These are phyloP conservation scores for Amanita exitialis DNA, from an alignment of 768 basidiomycete genomes.

Conservation along the genomic window DNA sequence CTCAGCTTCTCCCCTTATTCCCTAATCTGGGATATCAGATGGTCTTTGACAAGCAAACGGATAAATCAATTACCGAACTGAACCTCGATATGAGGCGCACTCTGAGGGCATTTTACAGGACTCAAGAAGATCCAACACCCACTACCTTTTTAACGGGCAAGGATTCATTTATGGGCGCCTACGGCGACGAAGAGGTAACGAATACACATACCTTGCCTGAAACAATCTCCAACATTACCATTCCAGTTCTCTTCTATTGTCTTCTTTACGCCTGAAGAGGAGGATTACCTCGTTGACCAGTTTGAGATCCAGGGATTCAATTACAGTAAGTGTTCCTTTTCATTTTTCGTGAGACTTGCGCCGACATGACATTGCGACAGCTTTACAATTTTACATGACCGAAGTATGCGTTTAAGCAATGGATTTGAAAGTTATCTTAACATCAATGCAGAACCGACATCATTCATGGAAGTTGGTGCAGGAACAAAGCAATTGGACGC, in stretches of 20 bases:
- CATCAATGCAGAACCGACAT: slow-evolving; percentile 26
- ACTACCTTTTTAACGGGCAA: slow-evolving; percentile 38
- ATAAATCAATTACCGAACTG: slow-evolving; percentile 41
- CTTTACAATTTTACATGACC: slow-evolving; percentile 55
- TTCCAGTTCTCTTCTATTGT: slow-evolving; percentile 49
- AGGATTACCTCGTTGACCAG: slow-evolving; percentile 62
- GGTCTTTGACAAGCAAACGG: slow-evolving; percentile 44
- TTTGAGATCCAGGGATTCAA: slow-evolving; percentile 48
- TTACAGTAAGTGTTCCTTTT: slow-evolving; percentile 36
- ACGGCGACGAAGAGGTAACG: slow-evolving; percentile 35
- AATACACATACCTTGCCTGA: background rate
- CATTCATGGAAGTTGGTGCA: slow-evolving; percentile 29
- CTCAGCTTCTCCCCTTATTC: slow-evolving; percentile 26
- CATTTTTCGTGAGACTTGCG: background rate
- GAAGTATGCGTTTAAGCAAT: slow-evolving; percentile 25
- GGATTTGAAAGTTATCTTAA: background rate
- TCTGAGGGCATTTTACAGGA: slow-evolving; percentile 46
- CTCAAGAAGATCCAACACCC: slow-evolving; percentile 45
- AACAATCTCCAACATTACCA: background rate
- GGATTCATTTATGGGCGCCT: slow-evolving; percentile 43
- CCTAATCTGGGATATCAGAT: slow-evolving; percentile 55
- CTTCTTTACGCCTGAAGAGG: slow-evolving; percentile 51
- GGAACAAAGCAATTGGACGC: slow-evolving; percentile 34
- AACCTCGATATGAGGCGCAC: slow-evolving; percentile 45
- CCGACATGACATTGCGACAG: slow-evolving; percentile 20